Evolutionary conservation across 768 basidiomycete genomes (phyloP).

Genomic region (Naganishia antarctica): DNA sequence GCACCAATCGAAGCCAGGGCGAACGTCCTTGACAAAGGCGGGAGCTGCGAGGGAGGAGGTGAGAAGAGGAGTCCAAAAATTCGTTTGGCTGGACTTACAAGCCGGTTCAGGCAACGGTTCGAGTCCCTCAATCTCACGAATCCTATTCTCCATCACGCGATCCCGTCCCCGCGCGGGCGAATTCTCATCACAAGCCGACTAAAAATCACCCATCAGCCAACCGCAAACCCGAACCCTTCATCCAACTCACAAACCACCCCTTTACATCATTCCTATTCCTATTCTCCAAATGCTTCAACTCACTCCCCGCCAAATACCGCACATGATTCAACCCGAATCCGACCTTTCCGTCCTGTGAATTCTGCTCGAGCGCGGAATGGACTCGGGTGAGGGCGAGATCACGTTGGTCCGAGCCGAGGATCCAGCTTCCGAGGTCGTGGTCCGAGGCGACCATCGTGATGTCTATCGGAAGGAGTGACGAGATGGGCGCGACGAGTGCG

Average conservation of each 20-base stretch:
- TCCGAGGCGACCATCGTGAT: slow-evolving; percentile 42
- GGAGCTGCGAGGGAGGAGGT: slow-evolving; percentile 29
- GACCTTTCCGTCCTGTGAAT: slow-evolving; percentile 2
- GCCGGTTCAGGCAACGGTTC: slow-evolving; percentile 26
- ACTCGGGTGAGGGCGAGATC: slow-evolving; percentile 28
- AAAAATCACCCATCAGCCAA: neutral
- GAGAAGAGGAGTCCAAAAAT: neutral
- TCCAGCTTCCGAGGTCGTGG: slow-evolving; percentile 45
- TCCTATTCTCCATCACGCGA: slow-evolving; percentile 26
- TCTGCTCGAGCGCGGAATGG: slow-evolving; percentile 10
- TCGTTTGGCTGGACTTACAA: slow-evolving; percentile 9
- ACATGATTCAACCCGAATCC: slow-evolving; percentile 29
- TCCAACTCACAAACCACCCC: slow-evolving; percentile 30
- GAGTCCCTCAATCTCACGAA: slow-evolving; percentile 27
- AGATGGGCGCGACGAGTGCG: slow-evolving; percentile 39
- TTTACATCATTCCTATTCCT: slow-evolving; percentile 31
- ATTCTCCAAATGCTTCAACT: slow-evolving; percentile 40
- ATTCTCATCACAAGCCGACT: slow-evolving; percentile 42
- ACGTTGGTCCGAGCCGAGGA: slow-evolving; percentile 40
- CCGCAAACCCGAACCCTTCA: neutral
- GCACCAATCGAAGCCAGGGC: slow-evolving; percentile 41
- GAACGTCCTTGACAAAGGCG: slow-evolving; percentile 42
- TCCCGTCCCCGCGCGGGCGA: slow-evolving; percentile 27
- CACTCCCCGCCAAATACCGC: slow-evolving; percentile 33
- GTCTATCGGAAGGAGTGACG: slow-evolving; percentile 34